Percentiles rank a stretch among this genome's conserved stretches.
phyloP scores from a whole-genome alignment of 805 yeast genomes.

The Kodamaea leandrae region DNA sequence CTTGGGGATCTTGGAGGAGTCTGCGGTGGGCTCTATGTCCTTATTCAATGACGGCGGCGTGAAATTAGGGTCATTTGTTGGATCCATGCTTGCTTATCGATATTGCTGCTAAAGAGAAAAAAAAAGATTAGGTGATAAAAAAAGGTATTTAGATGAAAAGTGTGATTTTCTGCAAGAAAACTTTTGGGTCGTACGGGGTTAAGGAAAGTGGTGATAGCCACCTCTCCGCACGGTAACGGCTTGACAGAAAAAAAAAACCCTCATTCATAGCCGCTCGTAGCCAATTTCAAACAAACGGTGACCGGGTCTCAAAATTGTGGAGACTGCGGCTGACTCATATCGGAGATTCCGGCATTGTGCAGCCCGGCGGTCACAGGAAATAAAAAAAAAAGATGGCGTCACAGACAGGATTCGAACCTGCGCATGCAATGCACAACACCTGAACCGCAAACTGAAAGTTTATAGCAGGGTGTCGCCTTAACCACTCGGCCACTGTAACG shows the following conservation, averaged over 20 bases:
- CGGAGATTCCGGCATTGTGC: no score
- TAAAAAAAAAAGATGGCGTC: constrained; percentile 31
- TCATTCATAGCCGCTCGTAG: no score
- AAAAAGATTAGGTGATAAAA: neutral
- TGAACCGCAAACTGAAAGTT: constrained; percentile 16
- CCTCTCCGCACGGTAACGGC: neutral
- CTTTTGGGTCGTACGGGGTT: neutral
- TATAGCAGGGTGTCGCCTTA: constrained; percentile 33
- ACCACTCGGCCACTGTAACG: constrained; percentile 36
- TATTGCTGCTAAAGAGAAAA: neutral
- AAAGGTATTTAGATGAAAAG: neutral
- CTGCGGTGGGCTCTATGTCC: constrained; percentile 61
- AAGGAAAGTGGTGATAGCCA: neutral
- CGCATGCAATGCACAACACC: constrained; percentile 42
- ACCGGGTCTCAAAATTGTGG: no score
- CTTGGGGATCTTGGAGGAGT: constrained; percentile 66
- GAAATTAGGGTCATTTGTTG: constrained; percentile 87
- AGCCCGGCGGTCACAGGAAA: neutral
- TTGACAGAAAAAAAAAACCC: no score
- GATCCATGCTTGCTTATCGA: constrained; percentile 61
- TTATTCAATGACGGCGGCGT: constrained; percentile 76
- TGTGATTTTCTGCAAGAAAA: no score
- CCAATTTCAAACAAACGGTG: no score
- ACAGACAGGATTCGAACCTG: constrained; percentile 56
- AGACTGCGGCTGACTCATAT: neutral